Evolutionary conservation across 106 monocot genomes (phyloP), one percentile per base, ranked within the genome.

Genomic region (Dendrobium huoshanense): DNA sequence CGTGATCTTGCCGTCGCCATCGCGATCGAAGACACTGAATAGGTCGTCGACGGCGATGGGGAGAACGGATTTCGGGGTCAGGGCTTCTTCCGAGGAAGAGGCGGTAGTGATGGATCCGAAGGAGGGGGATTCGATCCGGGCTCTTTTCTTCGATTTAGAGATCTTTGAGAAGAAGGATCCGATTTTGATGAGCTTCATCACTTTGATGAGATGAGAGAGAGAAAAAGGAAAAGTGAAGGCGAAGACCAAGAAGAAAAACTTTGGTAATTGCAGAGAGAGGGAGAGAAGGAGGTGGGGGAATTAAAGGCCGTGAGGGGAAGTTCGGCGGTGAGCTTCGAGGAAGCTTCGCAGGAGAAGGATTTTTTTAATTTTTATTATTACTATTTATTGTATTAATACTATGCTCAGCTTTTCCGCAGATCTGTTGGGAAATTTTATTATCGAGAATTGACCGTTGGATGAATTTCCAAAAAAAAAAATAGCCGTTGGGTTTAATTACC

Each of bases 101-200:
- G 67, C 20, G 19, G 80, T 40, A 7, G 75, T 3, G 5, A 75
- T 55, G n/a, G 84, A 51, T 7, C 76, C 18, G 31, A 78, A 17
- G 48, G 72, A 73, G 31, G 65, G 72, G 8, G 72, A 56, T n/a
- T 67, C 22, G 37, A 2, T 29, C 24, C 33, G 45, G 27, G 48
- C 73, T 75, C 54, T 73, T 81, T 10, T 49, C 75, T 85, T 85
- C 77, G 78, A 81, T 74, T 80, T 81, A 81, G 80, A 76, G n/a
- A n/a, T 41, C 25, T 59, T 75, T 2, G 67, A 55, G 43, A 56
- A 58, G 8, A 61, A 75, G 48, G 54, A 24, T 44, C n/a, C 10
- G 0, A 75, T 45, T 37, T 37, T 45, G 24, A 24, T 43, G 11
- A 79, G 41, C 85, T 81, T 85, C 85, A 85, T 81, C 45, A 10